phyloP scores from a whole-genome alignment of 2,329 filamentous ascomycete species.

The Orbilia javanica region DNA sequence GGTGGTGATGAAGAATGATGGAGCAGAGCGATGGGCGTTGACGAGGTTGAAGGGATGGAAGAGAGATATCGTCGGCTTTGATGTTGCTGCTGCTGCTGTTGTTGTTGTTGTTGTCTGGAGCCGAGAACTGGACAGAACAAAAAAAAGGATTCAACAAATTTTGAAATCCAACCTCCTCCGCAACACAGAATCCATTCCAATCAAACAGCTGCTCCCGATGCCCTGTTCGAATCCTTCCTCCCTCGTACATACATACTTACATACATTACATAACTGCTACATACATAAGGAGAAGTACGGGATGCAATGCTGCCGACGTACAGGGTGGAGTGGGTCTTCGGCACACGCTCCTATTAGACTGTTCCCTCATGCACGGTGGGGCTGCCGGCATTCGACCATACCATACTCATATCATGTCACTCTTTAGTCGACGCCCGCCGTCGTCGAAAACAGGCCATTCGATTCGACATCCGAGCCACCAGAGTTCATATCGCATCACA shows the following conservation, averaged over 20 bases:
- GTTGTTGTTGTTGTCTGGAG: constrained; percentile 16
- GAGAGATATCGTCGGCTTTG: neutral
- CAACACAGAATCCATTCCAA: constrained; percentile 69
- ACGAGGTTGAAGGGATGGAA: constrained; percentile 16
- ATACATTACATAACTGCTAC: too few relatives aligned
- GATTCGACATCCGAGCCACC: constrained; percentile 49
- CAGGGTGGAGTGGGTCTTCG: constrained; percentile 17
- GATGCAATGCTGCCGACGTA: constrained; percentile 70
- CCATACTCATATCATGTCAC: neutral
- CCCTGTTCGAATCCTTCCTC: too few relatives aligned
- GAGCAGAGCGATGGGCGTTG: neutral
- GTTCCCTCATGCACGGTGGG: constrained; percentile 49
- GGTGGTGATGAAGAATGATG: neutral
- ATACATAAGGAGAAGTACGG: constrained; percentile 63
- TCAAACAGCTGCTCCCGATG: constrained; percentile 8
- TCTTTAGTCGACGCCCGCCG: neutral
- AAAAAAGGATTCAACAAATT: constrained; percentile 67
- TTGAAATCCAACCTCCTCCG: constrained; percentile 66
- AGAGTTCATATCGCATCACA: too few relatives aligned
- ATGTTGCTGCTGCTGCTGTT: neutral
- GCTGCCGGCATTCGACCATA: neutral
- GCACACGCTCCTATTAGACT: constrained; percentile 25
- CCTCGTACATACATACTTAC: neutral
- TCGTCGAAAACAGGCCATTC: constrained; percentile 34
- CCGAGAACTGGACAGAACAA: constrained; percentile 30